These are phyloP conservation scores for Colletotrichum cuscutae DNA, from an alignment of 2,329 filamentous ascomycete genomes.

Conservation along the genomic window DNA sequence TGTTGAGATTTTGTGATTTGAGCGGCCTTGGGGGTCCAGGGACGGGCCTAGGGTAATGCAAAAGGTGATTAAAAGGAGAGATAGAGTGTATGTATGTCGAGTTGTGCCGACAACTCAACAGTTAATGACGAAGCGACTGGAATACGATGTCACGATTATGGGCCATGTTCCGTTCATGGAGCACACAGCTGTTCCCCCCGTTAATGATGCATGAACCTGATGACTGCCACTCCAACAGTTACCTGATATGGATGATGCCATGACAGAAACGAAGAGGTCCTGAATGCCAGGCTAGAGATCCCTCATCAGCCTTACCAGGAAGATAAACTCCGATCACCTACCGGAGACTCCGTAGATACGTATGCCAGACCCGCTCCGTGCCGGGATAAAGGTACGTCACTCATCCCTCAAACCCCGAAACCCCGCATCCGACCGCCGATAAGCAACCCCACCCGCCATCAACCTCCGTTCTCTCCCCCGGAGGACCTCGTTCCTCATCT, in stretches of 20 bases:
- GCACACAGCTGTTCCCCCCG: no score
- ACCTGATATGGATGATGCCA: no score
- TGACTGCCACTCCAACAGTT: no score
- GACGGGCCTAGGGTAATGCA: neutral
- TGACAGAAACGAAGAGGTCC: no score
- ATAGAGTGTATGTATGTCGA: neutral
- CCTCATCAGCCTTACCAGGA: no score
- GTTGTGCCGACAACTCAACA: neutral
- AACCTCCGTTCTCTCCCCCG: neutral
- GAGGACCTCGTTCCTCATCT: neutral
- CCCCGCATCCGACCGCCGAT: constrained; percentile 11
- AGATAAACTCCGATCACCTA: neutral
- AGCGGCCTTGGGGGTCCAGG: neutral
- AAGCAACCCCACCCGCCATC: neutral
- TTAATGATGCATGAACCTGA: no score
- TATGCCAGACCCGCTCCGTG: neutral
- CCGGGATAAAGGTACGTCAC: neutral
- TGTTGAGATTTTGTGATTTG: neutral
- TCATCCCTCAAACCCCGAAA: neutral
- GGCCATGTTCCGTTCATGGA: no score
- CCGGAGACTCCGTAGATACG: neutral
- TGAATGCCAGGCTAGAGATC: no score
- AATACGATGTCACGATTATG: no score
- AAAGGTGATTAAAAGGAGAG: neutral
- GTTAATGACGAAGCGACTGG: neutral